A percentile compares a stretch with the other conserved stretches of the same genome.
Conservation (phyloP, 2,329 filamentous ascomycete genomes). For the Aureobasidium sp. region DNA sequence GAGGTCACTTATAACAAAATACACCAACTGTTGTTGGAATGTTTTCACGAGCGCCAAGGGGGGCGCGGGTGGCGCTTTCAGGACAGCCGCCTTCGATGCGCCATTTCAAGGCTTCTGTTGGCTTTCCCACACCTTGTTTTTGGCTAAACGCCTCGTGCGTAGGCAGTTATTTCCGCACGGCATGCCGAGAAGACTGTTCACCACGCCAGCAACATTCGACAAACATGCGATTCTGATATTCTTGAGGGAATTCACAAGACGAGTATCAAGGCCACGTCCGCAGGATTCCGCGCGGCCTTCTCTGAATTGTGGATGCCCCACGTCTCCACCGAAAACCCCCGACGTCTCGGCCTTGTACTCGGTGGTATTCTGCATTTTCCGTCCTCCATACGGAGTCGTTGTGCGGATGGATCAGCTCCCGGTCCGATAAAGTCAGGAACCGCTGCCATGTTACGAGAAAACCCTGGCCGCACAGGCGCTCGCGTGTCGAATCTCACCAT, state of each 20-base stretch:
- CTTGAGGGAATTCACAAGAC: background rate
- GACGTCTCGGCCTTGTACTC: constrained; percentile 11
- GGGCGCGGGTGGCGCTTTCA: background rate
- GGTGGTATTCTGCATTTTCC: constrained; percentile 5
- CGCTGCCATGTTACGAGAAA: background rate
- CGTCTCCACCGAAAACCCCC: constrained; percentile 4
- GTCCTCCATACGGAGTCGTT: constrained; percentile 5
- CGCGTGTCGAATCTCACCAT: background rate
- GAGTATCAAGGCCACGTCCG: background rate
- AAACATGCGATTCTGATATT: too few relatives aligned
- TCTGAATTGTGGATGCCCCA: constrained; percentile 4
- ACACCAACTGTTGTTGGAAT: background rate
- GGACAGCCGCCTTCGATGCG: background rate
- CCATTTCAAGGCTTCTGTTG: background rate
- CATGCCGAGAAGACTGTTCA: background rate
- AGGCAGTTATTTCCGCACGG: background rate
- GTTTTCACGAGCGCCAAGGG: constrained; percentile 6
- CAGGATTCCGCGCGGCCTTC: background rate
- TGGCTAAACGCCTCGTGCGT: background rate
- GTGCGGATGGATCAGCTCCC: background rate
- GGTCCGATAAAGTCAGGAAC: background rate
- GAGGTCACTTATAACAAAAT: background rate
- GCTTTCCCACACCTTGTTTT: constrained; percentile 3
- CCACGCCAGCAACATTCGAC: too few relatives aligned
- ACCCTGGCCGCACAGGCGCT: constrained; percentile 1